Base-by-base conservation (phyloP, 2,329 filamentous ascomycete species). In the Fusarium nelsonii region DNA sequence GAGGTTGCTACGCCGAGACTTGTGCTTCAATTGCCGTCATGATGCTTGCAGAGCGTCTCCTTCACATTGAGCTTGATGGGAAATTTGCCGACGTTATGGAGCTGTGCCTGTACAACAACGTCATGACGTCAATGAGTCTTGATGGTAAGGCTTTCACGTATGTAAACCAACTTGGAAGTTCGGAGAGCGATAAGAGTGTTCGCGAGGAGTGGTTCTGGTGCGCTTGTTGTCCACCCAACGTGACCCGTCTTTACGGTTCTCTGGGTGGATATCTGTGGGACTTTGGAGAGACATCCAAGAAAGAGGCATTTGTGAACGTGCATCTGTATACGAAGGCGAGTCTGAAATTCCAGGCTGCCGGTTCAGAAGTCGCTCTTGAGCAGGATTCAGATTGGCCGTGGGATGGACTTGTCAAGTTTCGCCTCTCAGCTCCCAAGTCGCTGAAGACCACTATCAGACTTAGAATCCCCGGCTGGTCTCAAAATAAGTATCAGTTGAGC, bases 141-240 rank as follows among this genome's bases (percentile, higher is more conserved):
- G 82, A 87, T 65, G 87, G 88, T 4, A 85, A 80, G 33, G 80
- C 79, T 2, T 90, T 90, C 74, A 88, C 86, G 1, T 90, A 90
- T 63, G 84, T 85, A 53, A 90, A 90, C 67, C 87, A 89, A 61
- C 79, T 90, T 1, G 85, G 84, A 1, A 87, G 85, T 12, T 64
- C 61, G 14, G 44, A 58, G 5, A 40, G 20, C 4, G 37, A 49
- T 57, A 49, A 63, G 23, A 44, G 39, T 5, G 16, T 34, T 0
- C 43, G 43, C 3, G 32, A 63, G 20, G 37, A 43, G 20, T 57
- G 50, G 0, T 87, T 90, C 63, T 75, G 81, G 26, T 76, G 87
- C 33, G 85, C 87, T 4, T 90, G 87, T 65, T 90, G 88, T 70
- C 88, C 88, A 4, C 88, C 87, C 0, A 90, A 89, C 67, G 78